Conservation (phyloP, 768 basidiomycete genomes). For the Pulveroboletus sp. region DNA sequence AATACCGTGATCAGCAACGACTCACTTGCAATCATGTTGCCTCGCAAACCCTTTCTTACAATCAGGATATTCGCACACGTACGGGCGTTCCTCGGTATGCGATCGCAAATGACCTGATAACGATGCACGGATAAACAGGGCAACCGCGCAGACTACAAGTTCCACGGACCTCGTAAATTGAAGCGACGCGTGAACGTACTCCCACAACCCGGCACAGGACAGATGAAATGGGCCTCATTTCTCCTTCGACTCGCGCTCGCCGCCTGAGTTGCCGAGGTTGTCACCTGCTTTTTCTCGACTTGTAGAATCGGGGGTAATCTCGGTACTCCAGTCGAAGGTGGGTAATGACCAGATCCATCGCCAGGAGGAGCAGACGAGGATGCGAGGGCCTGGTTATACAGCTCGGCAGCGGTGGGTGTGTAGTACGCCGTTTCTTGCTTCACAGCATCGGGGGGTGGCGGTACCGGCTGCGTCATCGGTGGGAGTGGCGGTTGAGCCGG, state of each 20-base stretch:
- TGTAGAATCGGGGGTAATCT: slow-evolving; percentile 80
- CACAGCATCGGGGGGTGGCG: slow-evolving; percentile 25
- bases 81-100: slow-evolving; percentile 93
- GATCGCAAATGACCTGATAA: slow-evolving; percentile 81
- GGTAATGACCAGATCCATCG: slow-evolving; percentile 29
- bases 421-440: slow-evolving; percentile 43
- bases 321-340: slow-evolving; percentile 32
- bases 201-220: slow-evolving; percentile 92
- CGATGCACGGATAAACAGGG: slow-evolving; percentile 1
- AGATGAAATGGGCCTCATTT: slow-evolving; percentile 89
- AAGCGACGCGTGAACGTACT: slow-evolving; percentile 96
- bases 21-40: slow-evolving; percentile 95
- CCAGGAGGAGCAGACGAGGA: slow-evolving; percentile 23
- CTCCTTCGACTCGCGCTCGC: slow-evolving; percentile 85
- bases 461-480: slow-evolving; percentile 18
- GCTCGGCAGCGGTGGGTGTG: slow-evolving; percentile 49
- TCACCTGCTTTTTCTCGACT: slow-evolving; percentile 93
- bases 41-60: slow-evolving; percentile 94
- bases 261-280: slow-evolving; percentile 87
- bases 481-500: slow-evolving; percentile 26
- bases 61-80: slow-evolving; percentile 89
- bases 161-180: slow-evolving; percentile 67
- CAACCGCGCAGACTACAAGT: not conserved
- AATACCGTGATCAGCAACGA: slow-evolving; percentile 20
- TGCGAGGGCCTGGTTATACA: slow-evolving; percentile 46